Conservation (phyloP, 805 yeast species). For the Tetrapisispora pingtungensis region DNA sequence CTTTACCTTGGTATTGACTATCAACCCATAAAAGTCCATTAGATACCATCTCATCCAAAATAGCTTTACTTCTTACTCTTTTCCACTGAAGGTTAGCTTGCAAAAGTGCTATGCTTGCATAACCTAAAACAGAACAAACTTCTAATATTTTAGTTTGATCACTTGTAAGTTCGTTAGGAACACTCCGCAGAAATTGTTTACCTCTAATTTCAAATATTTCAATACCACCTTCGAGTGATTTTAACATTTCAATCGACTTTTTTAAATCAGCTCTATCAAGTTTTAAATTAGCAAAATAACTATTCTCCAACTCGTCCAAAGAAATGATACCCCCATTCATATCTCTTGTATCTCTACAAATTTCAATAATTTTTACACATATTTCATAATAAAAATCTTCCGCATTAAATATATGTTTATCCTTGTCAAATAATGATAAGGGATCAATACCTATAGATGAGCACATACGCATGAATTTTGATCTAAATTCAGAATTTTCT, state of each 20-base stretch:
- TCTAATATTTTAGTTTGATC: slow-evolving; percentile 69
- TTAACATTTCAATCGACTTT: slow-evolving; percentile 43
- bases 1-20: slow-evolving; percentile 34
- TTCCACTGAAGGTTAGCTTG: slow-evolving; percentile 75
- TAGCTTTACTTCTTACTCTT: slow-evolving; percentile 45
- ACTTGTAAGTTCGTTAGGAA: slow-evolving; percentile 50
- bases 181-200: slow-evolving; percentile 48
- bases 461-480: slow-evolving; percentile 69
- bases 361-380: slow-evolving; percentile 64
- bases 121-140: slow-evolving; percentile 70
- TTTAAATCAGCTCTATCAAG: slow-evolving; percentile 43
- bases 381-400: slow-evolving; percentile 56
- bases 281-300: slow-evolving; percentile 26
- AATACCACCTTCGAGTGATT: slow-evolving; percentile 60
- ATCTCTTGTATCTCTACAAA: slow-evolving; percentile 58
- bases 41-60: slow-evolving; percentile 69
- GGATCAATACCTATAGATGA: slow-evolving; percentile 80
- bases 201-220: slow-evolving; percentile 45
- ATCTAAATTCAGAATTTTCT: slow-evolving; percentile 52
- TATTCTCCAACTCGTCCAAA: slow-evolving; percentile 38
- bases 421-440: slow-evolving; percentile 32
- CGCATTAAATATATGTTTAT: slow-evolving; percentile 24
- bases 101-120: slow-evolving; percentile 51
- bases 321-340: slow-evolving; percentile 77
- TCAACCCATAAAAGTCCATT: slow-evolving; percentile 86